Percentiles rank a stretch among this genome's conserved stretches.
Evolutionary conservation across 495 filamentous ascomycete genomes (phyloP).

Genomic region (Schizothecium vesticola): DNA sequence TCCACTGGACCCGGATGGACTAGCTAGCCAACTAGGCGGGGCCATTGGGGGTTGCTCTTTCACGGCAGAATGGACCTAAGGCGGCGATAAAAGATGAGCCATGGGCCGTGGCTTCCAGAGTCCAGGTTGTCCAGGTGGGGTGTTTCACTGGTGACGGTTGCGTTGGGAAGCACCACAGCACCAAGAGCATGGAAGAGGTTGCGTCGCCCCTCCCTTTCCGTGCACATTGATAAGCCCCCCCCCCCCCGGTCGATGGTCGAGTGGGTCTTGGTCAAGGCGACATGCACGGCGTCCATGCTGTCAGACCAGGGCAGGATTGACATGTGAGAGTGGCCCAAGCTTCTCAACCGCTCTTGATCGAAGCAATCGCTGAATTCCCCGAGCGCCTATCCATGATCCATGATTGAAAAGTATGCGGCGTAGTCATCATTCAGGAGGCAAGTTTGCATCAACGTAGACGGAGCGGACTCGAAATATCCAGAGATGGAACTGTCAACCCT

Average conservation of each 20-base stretch:
- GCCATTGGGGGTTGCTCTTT: not conserved
- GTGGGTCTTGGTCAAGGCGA: not conserved
- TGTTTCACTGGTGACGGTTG: not conserved
- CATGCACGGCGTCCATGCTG: not conserved
- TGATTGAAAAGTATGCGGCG: not conserved
- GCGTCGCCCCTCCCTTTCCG: not conserved
- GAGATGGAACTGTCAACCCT: not conserved
- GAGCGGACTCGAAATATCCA: not conserved
- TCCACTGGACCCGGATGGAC: not conserved
- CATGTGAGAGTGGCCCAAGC: not conserved
- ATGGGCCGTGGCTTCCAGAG: not conserved
- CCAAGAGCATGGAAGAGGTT: not conserved
- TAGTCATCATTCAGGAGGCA: not conserved
- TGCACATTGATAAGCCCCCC: not conserved
- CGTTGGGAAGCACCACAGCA: not conserved
- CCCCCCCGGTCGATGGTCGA: not conserved
- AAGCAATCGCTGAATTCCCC: not conserved
- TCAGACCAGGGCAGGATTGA: not conserved
- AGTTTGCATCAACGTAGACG: not conserved
- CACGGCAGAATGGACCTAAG: conserved; percentile 3
- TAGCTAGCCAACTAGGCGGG: conserved; percentile 8
- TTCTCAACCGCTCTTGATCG: not conserved
- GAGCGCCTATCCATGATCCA: not conserved
- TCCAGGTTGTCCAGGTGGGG: not conserved
- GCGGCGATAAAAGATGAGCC: conserved; percentile 3